Percentiles rank a stretch among this genome's conserved stretches.
phyloP scores from a whole-genome alignment of 257 asterid species.

The Nemophila menziesii region DNA sequence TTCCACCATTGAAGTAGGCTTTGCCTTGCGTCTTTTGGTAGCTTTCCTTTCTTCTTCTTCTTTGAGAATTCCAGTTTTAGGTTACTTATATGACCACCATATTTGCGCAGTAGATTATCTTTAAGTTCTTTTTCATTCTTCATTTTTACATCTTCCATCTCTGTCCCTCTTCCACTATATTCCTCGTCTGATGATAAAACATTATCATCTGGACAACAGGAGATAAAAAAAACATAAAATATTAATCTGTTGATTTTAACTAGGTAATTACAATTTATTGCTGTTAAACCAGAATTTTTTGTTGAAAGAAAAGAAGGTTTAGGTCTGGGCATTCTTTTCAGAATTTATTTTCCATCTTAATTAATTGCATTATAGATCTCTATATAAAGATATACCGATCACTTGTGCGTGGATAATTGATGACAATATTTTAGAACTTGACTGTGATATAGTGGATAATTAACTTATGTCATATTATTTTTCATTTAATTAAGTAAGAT shows the following conservation, averaged over 20 bases:
- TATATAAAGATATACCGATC: too few species aligned
- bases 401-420: too few species aligned
- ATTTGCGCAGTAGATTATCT: slow-evolving; percentile 42
- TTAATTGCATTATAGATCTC: too few species aligned
- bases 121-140: slow-evolving; percentile 52
- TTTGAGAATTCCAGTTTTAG: slow-evolving; percentile 60
- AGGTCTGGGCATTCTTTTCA: too few species aligned
- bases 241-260: not conserved
- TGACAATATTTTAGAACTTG: too few species aligned
- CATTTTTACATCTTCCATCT: slow-evolving; percentile 22
- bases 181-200: slow-evolving; percentile 64
- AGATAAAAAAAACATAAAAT: not conserved
- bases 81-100: slow-evolving; percentile 53
- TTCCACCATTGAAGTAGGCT: slow-evolving; percentile 75
- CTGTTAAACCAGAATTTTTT: not conserved
- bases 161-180: slow-evolving; percentile 48
- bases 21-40: slow-evolving; percentile 69
- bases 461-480: too few species aligned
- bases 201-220: slow-evolving; percentile 27
- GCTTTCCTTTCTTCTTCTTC: slow-evolving; percentile 81
- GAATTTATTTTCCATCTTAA: too few species aligned
- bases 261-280: not conserved
- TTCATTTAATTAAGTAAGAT: too few species aligned
- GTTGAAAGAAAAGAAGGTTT: too few species aligned
- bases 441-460: too few species aligned